Evolutionary conservation across 805 yeast species (phyloP).

Genomic region (Teunomyces atbi): DNA sequence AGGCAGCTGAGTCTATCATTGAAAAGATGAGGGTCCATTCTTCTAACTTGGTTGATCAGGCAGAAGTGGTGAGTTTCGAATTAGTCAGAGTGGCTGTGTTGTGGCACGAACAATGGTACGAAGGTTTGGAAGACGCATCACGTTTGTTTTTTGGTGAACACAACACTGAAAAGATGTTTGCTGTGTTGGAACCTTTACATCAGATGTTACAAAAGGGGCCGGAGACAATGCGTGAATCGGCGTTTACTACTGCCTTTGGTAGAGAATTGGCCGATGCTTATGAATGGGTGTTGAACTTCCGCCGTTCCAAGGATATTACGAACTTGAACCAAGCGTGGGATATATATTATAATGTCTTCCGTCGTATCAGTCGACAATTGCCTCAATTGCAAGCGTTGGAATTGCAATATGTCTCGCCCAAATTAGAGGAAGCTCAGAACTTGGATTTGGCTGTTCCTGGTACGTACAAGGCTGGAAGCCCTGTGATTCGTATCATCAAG

Average conservation of each 20-base stretch:
- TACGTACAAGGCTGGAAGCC: slow-evolving; percentile 81
- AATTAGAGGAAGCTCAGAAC: slow-evolving; percentile 71
- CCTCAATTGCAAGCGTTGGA: slow-evolving; percentile 86
- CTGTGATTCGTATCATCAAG: slow-evolving; percentile 64
- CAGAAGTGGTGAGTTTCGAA: slow-evolving; percentile 91
- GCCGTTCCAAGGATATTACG: slow-evolving; percentile 79
- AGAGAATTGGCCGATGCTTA: slow-evolving; percentile 89
- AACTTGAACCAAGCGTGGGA: slow-evolving; percentile 98
- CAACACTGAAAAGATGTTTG: slow-evolving; percentile 91
- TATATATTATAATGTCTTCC: slow-evolving; percentile 88
- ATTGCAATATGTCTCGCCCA: slow-evolving; percentile 91
- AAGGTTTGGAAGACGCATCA: slow-evolving; percentile 95
- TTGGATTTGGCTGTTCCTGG: slow-evolving; percentile 92
- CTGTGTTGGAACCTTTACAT: slow-evolving; percentile 86
- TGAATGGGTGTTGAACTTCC: slow-evolving; percentile 87
- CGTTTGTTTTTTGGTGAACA: slow-evolving; percentile 91
- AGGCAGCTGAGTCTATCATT: slow-evolving; percentile 87
- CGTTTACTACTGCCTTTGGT: slow-evolving; percentile 92
- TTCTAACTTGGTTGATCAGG: slow-evolving; percentile 80
- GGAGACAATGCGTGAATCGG: slow-evolving; percentile 86
- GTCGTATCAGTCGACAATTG: slow-evolving; percentile 83
- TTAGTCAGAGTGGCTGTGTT: slow-evolving; percentile 90
- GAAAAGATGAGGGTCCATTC: slow-evolving; percentile 92
- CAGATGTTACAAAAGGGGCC: slow-evolving; percentile 83
- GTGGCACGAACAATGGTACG: slow-evolving; percentile 99